Evolutionary conservation across 164 flowering plant genomes (phyloP), one percentile per base, ranked within the genome.

Genomic region (Magnolia officinalis): DNA sequence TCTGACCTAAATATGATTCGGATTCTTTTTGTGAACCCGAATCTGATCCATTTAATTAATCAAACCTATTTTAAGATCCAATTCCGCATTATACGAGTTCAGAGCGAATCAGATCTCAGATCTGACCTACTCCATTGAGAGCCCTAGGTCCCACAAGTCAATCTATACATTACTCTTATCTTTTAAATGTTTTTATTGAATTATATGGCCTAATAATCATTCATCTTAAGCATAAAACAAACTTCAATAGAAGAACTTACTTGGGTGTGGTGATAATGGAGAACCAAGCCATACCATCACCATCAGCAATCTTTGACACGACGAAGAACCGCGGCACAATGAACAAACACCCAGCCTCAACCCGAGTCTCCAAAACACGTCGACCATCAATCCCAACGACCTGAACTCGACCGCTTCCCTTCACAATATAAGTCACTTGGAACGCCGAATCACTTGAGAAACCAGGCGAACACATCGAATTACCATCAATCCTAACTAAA

Each of bases 391-490:
- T 81, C 4, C 98, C 98, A 52, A 90, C 94, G 23, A 92, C 86
- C 78, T 94, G 98, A 69, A 80, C 94, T 21, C 92, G 89, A 52
- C 96, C 98, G 45, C 94, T 88, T 4, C 98, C 98, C 74, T 89
- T 79, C 1, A 90, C 85, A 70, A 94, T 78, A 75, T 92, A 94
- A 16, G 98, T 94, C 69, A 91, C 98, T 82, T 92, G 98, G 71
- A 86, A 81, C 1, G 96, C 97, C 0, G 97, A 92, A 78, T 94
- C 97, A 82, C 94, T 89, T 1, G 98, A 94, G 74, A 94, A 94
- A 10, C 94, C 97, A 21, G 97, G 98, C 5, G 98, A 91, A 81
- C 96, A 94, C 96, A 94, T 94, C 1, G 98, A 88, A 29, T 78
- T 59, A 0, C 87, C 90, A 75, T 94, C 88, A 26, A 94, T 50